These are phyloP conservation scores for Lotmaria passim DNA, from an alignment of 208 protist species.

Conservation along the genomic window DNA sequence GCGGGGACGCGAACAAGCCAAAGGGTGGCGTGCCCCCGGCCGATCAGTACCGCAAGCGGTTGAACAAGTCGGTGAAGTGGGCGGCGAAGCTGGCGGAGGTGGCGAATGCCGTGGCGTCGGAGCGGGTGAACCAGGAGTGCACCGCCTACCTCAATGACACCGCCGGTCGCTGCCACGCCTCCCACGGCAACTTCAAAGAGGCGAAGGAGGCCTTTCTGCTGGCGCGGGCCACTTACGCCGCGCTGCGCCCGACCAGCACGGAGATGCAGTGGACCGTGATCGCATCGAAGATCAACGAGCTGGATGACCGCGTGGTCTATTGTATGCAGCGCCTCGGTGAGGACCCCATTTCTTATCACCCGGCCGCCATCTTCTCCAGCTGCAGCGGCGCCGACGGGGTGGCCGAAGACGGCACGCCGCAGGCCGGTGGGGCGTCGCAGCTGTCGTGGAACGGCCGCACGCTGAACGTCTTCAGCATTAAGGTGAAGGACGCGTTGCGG, in stretches of 20 bases:
- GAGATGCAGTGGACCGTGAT: conserved; percentile 52
- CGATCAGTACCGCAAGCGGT: conserved; percentile 77
- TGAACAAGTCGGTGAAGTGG: conserved; percentile 90
- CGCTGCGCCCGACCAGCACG: conserved; percentile 33
- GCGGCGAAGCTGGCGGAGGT: conserved; percentile 58
- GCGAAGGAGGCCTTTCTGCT: conserved; percentile 61
- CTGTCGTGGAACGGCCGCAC: conserved; percentile 78
- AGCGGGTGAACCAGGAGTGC: conserved; percentile 59
- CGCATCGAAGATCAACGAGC: conserved; percentile 69
- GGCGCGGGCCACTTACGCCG: conserved; percentile 58
- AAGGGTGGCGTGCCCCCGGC: conserved; percentile 65
- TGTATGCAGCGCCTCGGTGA: conserved; percentile 85
- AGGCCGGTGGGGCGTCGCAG: conserved; percentile 33
- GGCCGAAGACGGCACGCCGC: conserved; percentile 13
- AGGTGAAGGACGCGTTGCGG: conserved; percentile 84
- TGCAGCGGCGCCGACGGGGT: not conserved
- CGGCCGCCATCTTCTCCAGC: conserved; percentile 14
- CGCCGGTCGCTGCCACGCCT: conserved; percentile 48
- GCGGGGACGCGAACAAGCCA: conserved; percentile 38
- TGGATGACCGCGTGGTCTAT: conserved; percentile 83
- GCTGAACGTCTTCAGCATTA: conserved; percentile 70
- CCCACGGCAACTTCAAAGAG: conserved; percentile 59
- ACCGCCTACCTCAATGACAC: conserved; percentile 69
- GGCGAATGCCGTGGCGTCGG: conserved; percentile 53
- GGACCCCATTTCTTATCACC: conserved; percentile 56